Evolutionary conservation across 495 filamentous ascomycete genomes (phyloP).

Genomic region (Penicillium simplicissimum): DNA sequence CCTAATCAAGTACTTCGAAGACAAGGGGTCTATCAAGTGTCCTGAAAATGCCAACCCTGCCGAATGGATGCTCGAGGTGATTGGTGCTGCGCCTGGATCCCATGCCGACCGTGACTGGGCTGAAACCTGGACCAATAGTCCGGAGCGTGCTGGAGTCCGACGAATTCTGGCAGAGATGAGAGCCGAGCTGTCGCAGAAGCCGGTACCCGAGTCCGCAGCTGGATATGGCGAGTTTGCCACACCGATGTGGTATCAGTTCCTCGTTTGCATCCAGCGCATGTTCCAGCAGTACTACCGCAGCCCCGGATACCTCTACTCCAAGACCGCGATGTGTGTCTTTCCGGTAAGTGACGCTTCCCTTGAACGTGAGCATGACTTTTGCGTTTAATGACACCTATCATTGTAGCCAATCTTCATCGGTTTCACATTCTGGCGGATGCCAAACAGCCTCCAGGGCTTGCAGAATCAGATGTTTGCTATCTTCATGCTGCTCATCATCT

Average conservation of each 20-base stretch:
- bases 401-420: conserved; percentile 75
- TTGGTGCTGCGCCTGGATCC: conserved; percentile 81
- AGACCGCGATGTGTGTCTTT: conserved; percentile 53
- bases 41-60: conserved; percentile 72
- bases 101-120: conserved; percentile 76
- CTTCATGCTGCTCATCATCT: conserved; percentile 79
- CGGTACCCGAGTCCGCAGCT: conserved; percentile 39
- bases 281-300: conserved; percentile 92
- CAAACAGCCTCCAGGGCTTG: conserved; percentile 71
- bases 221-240: conserved; percentile 53
- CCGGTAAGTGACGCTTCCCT: conserved; percentile 24
- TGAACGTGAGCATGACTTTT: neutral
- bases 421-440: conserved; percentile 79
- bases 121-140: conserved; percentile 69
- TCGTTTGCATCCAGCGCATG: conserved; percentile 56
- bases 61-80: conserved; percentile 90
- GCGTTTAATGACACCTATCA: neutral
- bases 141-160: conserved; percentile 64
- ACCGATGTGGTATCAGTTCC: conserved; percentile 50
- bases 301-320: conserved; percentile 82
- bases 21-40: conserved; percentile 66
- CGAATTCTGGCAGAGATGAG: conserved; percentile 68
- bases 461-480: conserved; percentile 88
- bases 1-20: conserved; percentile 74
- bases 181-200: conserved; percentile 41